These are phyloP conservation scores for Cerioporus squamosus DNA, from an alignment of 1,284 basidiomycete species.

Conservation along the genomic window DNA sequence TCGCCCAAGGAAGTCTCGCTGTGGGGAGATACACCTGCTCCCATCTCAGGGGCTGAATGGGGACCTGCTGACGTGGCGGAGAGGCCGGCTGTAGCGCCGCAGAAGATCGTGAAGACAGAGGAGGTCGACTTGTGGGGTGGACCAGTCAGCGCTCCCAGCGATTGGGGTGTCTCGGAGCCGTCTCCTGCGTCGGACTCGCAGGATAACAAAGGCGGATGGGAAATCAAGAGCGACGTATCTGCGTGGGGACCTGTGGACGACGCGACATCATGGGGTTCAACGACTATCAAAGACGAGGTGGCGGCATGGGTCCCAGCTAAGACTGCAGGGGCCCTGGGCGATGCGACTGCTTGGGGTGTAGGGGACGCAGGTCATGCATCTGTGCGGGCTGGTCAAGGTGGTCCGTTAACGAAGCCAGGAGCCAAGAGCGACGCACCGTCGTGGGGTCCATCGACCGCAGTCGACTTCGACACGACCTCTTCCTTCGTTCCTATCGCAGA, in stretches of 20 bases:
- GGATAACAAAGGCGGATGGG: neutral
- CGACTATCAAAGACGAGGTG: too few species aligned
- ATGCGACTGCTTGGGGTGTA: too few species aligned
- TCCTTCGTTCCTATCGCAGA: slow-evolving; percentile 26
- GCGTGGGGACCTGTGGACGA: slow-evolving; percentile 38
- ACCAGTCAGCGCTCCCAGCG: neutral
- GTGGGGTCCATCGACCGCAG: slow-evolving; percentile 7
- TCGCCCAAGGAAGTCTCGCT: too few species aligned
- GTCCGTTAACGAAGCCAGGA: too few species aligned
- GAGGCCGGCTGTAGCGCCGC: too few species aligned
- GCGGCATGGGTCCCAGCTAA: too few species aligned
- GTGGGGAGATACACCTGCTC: neutral
- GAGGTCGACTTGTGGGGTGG: slow-evolving; percentile 4
- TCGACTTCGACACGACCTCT: neutral
- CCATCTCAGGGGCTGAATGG: neutral
- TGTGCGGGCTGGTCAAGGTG: too few species aligned
- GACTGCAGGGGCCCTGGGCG: too few species aligned
- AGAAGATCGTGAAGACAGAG: neutral
- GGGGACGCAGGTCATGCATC: too few species aligned
- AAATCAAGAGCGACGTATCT: slow-evolving; percentile 35
- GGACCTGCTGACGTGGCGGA: neutral
- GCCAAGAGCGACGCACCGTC: too few species aligned
- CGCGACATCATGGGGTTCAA: too few species aligned
- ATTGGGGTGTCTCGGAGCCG: neutral
- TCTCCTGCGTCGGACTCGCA: neutral